Evolutionary conservation across 176 grass and related monocot species (phyloP).

Genomic region (Zoysia pacifica): DNA sequence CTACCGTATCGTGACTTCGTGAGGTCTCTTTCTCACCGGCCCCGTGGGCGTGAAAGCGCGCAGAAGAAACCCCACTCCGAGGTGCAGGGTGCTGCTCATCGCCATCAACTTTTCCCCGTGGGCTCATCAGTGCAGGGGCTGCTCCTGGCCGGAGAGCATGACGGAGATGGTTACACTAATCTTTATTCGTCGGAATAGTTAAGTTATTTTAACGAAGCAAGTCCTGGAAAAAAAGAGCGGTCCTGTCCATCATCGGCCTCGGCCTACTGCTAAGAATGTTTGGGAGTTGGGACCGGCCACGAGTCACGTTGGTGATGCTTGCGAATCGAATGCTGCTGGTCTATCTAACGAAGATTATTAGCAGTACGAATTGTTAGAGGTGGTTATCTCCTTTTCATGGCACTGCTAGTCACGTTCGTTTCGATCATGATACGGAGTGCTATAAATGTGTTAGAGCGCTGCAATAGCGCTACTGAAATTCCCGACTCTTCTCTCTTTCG

Average conservation of each 20-base stretch:
- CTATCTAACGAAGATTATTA: too few species aligned
- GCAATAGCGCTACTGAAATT: background rate
- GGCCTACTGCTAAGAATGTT: background rate
- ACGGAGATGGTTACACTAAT: background rate
- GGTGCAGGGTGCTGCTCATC: background rate
- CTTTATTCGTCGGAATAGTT: background rate
- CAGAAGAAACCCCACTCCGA: too few species aligned
- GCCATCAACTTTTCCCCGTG: background rate
- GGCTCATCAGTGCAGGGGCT: background rate
- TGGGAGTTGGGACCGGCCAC: background rate
- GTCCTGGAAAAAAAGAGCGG: background rate
- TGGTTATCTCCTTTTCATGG: too few species aligned
- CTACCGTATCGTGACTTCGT: background rate
- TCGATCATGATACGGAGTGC: too few species aligned
- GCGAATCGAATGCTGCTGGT: background rate
- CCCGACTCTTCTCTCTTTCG: background rate
- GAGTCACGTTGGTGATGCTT: background rate
- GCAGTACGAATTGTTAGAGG: too few species aligned
- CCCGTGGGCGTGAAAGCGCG: conserved; percentile 1
- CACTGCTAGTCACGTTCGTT: too few species aligned
- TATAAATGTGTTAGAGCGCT: too few species aligned
- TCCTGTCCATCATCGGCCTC: background rate
- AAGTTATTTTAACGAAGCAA: background rate
- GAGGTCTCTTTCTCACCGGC: background rate
- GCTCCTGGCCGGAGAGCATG: background rate